A percentile compares a stretch with the other conserved stretches of the same genome.
Conservation (phyloP, 2,329 filamentous ascomycete species). For the Rhinocladiella similis region DNA sequence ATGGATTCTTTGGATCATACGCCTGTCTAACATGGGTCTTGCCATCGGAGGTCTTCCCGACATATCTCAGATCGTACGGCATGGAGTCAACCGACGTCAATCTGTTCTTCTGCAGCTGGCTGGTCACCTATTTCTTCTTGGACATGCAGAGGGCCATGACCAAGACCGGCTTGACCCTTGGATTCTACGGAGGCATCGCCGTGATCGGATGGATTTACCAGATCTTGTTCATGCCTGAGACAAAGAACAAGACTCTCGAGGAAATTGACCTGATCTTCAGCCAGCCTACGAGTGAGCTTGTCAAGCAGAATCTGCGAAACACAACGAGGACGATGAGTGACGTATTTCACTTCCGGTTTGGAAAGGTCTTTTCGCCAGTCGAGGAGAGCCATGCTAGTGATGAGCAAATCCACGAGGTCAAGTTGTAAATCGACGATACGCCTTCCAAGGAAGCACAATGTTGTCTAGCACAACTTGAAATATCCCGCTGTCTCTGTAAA, state of each 20-base stretch:
- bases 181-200: slow-evolving; percentile 74
- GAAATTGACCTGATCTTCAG: slow-evolving; percentile 70
- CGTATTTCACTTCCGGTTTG: slow-evolving; percentile 44
- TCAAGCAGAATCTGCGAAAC: slow-evolving; percentile 57
- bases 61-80: slow-evolving; percentile 70
- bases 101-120: slow-evolving; percentile 69
- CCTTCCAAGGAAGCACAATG: neutral
- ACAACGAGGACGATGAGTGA: slow-evolving; percentile 47
- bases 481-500: no score
- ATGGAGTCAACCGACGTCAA: slow-evolving; percentile 70
- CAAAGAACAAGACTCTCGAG: slow-evolving; percentile 71
- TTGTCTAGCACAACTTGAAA: no score
- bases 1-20: slow-evolving; percentile 68
- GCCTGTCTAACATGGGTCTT: slow-evolving; percentile 66
- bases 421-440: slow-evolving; percentile 1
- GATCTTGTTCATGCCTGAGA: slow-evolving; percentile 74
- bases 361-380: slow-evolving; percentile 48
- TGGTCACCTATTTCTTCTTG: slow-evolving; percentile 75
- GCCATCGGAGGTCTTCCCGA: slow-evolving; percentile 70
- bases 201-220: slow-evolving; percentile 71
- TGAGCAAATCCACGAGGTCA: neutral
- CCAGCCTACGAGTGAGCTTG: slow-evolving; percentile 62
- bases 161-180: slow-evolving; percentile 64
- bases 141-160: slow-evolving; percentile 69
- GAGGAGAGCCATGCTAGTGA: slow-evolving; percentile 12